phyloP scores from a whole-genome alignment of 2,329 filamentous ascomycete species.

The Hymenoscyphus repandus region DNA sequence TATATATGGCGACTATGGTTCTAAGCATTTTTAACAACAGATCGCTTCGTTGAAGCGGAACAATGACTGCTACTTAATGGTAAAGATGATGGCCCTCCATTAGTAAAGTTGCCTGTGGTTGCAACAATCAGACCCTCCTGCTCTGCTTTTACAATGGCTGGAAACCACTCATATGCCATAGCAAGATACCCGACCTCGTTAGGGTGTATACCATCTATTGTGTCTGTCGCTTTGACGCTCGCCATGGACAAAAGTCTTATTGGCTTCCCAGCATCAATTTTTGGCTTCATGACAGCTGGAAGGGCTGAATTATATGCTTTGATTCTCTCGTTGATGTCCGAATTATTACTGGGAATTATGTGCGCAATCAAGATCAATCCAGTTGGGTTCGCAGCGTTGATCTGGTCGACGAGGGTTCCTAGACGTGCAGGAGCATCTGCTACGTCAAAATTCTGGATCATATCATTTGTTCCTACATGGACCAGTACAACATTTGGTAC shows the following conservation, averaged over 20 bases:
- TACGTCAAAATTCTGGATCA: background rate
- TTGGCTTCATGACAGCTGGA: background rate
- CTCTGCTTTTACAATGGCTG: background rate
- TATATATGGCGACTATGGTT: no score
- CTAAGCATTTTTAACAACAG: no score
- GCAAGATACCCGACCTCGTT: slow-evolving; percentile 1
- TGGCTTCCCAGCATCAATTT: background rate
- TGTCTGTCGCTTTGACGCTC: background rate
- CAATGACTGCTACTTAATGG: background rate
- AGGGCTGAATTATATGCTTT: background rate
- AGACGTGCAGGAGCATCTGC: background rate
- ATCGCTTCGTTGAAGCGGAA: background rate
- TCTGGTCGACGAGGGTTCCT: background rate
- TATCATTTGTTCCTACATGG: slow-evolving; percentile 3
- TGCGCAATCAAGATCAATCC: background rate
- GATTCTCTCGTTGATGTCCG: background rate
- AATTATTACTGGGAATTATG: background rate
- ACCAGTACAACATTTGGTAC: slow-evolving; percentile 4
- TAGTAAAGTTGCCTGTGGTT: background rate
- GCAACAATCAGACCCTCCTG: slow-evolving; percentile 1
- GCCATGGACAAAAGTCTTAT: slow-evolving; percentile 1
- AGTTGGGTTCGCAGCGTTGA: background rate
- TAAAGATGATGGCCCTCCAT: background rate
- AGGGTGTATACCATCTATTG: slow-evolving; percentile 4
- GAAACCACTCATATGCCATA: slow-evolving; percentile 4